Base-by-base conservation (phyloP, 495 filamentous ascomycete species). In the Oidiodendron maius region DNA sequence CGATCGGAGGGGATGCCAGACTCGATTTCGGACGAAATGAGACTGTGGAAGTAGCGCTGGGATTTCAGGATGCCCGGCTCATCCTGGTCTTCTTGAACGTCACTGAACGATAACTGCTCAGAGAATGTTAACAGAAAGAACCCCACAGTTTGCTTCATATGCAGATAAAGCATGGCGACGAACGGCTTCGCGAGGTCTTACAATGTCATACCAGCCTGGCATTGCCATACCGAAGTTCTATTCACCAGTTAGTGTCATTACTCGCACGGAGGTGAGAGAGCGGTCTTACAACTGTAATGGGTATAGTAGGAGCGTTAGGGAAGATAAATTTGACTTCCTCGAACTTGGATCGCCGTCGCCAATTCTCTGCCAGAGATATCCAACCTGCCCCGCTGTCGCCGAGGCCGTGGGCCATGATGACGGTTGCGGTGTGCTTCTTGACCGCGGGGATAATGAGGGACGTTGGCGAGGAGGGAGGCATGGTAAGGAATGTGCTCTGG, bases 171-270 rank as follows among this genome's bases (percentile, higher is more conserved):
- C 43, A 15, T 48, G 42, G 16, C 28, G 26, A 50, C 56, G 54
- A 18, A 56, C 56, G 52, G 24, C 28, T 11, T 53, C 32, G 34
- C 64, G 59, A 66, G 50, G 32, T 41, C 84, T 81, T 66, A 84
- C 76, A 57, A 96, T 87, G 57, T 96, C 89, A 61, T 91, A 95
- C 91, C 91, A 96, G 16, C 85, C 88, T 3, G 90, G 88, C 87
- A 95, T 91, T 9, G 62, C 62, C 83, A 88, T 85, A 25, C 89
- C 89, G 32, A 76, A 68, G 62, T 93, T 89, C 86, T 89, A 53
- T 48, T 55, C 38, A 60, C 34, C 21, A 32, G 30, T 2, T 18
- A 37, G 16, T 42, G 20, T 16, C 9, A 28, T 34, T 5, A 20
- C 21, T 17, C 23, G 45, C 9, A 3, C 3, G 28, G 18, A 26